These are phyloP conservation scores for Wickerhamomyces silvicola DNA, from an alignment of 805 yeast genomes.

Conservation along the genomic window DNA sequence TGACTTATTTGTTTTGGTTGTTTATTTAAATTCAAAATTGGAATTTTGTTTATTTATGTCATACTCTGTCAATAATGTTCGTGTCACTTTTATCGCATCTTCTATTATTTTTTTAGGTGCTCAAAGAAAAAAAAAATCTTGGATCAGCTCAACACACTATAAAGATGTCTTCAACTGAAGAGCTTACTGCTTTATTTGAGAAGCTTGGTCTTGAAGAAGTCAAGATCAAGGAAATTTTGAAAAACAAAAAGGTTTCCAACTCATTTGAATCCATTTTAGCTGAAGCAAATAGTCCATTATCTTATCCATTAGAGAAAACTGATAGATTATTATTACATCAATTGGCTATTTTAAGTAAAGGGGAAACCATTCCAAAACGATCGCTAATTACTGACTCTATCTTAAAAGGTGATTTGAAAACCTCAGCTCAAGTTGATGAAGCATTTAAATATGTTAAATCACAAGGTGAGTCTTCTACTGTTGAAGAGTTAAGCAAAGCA, in stretches of 20 bases:
- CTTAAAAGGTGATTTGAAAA: conserved; percentile 53
- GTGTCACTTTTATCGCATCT: no score
- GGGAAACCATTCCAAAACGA: conserved; percentile 41
- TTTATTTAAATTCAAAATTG: no score
- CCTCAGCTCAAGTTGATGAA: conserved; percentile 71
- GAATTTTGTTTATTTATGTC: no score
- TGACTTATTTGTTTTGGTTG: no score
- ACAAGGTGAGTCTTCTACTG: conserved; percentile 37
- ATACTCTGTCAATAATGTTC: no score
- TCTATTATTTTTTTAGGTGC: no score
- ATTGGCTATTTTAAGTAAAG: conserved; percentile 68
- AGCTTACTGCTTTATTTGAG: conserved; percentile 26
- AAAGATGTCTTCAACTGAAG: conserved; percentile 26
- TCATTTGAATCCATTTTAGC: conserved; percentile 57
- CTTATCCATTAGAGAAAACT: conserved; percentile 45
- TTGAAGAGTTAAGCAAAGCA: conserved; percentile 48
- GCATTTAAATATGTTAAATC: conserved; percentile 68
- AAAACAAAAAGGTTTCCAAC: conserved; percentile 77
- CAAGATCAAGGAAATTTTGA: conserved; percentile 72
- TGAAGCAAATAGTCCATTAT: conserved; percentile 30
- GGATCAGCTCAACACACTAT: conserved; percentile 1
- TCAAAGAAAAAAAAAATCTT: neutral
- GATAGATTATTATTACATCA: conserved; percentile 64
- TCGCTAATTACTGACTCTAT: conserved; percentile 54
- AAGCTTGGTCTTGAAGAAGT: conserved; percentile 64